Conservation (phyloP, 257 asterid genomes). For the Penstemon davidsonii region DNA sequence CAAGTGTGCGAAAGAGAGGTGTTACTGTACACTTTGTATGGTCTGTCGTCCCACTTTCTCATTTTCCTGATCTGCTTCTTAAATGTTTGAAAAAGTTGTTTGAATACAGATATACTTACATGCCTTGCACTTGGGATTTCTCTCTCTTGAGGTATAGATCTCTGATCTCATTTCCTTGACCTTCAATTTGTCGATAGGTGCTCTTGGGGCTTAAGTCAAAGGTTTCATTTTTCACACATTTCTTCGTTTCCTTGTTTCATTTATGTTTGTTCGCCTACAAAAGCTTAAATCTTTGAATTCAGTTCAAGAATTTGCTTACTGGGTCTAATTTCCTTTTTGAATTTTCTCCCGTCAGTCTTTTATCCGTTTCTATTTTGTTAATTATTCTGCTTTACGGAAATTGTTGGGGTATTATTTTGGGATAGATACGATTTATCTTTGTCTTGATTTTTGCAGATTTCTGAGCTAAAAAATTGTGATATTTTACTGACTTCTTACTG, state of each 20-base stretch:
- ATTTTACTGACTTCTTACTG: constrained; percentile 3
- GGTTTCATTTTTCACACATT: constrained; percentile 12
- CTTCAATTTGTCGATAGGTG: constrained; percentile 5
- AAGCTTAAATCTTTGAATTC: constrained; percentile 18
- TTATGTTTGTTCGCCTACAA: not conserved
- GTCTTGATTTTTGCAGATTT: constrained; percentile 37
- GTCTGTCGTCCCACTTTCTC: constrained; percentile 21
- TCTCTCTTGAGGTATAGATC: constrained; percentile 33
- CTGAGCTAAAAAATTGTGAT: constrained; percentile 9
- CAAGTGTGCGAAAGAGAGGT: constrained; percentile 18
- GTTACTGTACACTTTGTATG: constrained; percentile 20
- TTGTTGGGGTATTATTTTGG: constrained; percentile 12
- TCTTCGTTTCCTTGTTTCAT: constrained; percentile 5
- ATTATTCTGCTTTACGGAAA: constrained; percentile 9
- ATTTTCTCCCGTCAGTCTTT: constrained; percentile 4
- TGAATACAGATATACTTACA: constrained; percentile 2
- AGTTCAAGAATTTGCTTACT: constrained; percentile 24
- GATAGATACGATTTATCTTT: constrained; percentile 12
- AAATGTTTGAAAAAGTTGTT: constrained; percentile 21
- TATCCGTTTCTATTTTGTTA: not conserved
- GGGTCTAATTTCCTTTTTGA: constrained; percentile 24
- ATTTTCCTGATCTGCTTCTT: constrained; percentile 38
- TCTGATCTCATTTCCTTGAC: constrained; percentile 27
- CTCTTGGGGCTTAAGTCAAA: too few relatives aligned
- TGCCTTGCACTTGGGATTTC: constrained; percentile 13